phyloP scores from a whole-genome alignment of 2,329 filamentous ascomycete species.

The Thelonectria discophora region DNA sequence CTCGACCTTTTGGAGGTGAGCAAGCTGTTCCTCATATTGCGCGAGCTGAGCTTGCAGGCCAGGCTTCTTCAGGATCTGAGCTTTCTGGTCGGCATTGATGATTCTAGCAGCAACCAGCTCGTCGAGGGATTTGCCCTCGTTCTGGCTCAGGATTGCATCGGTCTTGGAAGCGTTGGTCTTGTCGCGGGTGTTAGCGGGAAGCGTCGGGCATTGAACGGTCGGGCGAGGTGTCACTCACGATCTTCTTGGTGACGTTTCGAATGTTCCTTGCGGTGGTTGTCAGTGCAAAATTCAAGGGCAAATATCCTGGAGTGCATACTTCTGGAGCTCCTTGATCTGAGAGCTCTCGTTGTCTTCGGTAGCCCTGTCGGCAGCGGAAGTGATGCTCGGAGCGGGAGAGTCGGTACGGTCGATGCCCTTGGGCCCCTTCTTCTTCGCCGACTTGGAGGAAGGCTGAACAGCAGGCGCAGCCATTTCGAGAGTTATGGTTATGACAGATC shows the following conservation, averaged over 20 bases:
- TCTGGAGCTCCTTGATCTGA: constrained; percentile 88
- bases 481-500: constrained; percentile 20
- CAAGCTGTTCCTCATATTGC: constrained; percentile 77
- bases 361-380: constrained; percentile 60
- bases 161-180: constrained; percentile 78
- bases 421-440: constrained; percentile 72
- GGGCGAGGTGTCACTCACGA: constrained; percentile 66
- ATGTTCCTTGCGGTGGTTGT: constrained; percentile 70
- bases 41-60: constrained; percentile 72
- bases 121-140: constrained; percentile 75
- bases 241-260: constrained; percentile 93
- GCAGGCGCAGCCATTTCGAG: constrained; percentile 69
- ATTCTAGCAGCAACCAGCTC: constrained; percentile 75
- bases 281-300: constrained; percentile 21
- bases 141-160: constrained; percentile 73
- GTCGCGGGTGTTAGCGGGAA: constrained; percentile 30
- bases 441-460: constrained; percentile 69
- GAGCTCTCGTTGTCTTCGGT: constrained; percentile 74
- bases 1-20: constrained; percentile 79
- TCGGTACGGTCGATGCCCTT: constrained; percentile 62
- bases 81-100: constrained; percentile 84
- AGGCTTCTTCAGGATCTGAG: constrained; percentile 80
- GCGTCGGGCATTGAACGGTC: constrained; percentile 13
- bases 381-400: constrained; percentile 61
- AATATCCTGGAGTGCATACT: constrained; percentile 64